Evolutionary conservation across 1,139 yeast genomes (phyloP), one percentile per base, ranked within the genome.

Genomic region (Nakaseomyces kungkrabaensis): DNA sequence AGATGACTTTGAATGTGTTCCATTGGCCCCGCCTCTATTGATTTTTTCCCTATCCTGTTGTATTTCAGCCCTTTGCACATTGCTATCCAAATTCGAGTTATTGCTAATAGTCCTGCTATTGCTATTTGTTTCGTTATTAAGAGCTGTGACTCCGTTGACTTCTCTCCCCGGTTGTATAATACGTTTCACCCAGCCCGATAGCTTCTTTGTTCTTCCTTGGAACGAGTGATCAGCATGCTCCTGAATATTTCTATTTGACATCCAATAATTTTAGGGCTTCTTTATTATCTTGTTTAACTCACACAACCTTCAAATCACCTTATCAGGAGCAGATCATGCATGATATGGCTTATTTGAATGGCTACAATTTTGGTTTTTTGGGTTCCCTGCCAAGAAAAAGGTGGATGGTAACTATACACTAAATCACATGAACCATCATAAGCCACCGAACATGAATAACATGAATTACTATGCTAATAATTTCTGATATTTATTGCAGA

Each of bases 141-240:
- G 25, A 32, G 40, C 34, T 7, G 41, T n/a, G 5, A 40, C 41
- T 11, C 24, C 37, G 11, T 17, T 46, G 9, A 40, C 45, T 11
- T 54, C 58, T 38, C 47, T 52, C 25, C 54, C 51, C 3, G 66
- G 63, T 51, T 59, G 66, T 13, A 64, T 64, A 25, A 64, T 59
- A 36, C 59, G 57, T 49, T 56, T 63, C 47, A 64, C 63, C 68
- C 68, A 64, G 2, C 56, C 54, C 3, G 68, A 61, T 40, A 64
- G 37, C 48, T 63, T 63, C 48, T 55, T 61, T 49, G 59, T 63
- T 42, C 57, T 60, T 13, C 54, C 61, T 51, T 47, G 41, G 25
- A 38, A 45, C 11, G 48, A 31, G 17, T 45, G 43, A 26, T 45
- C 43, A 17, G 13, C 25, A 37, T 37, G 24, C 7, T 38, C 42